These are phyloP conservation scores for Spatholobus suberectus DNA, from an alignment of 306 rosid species.

Conservation along the genomic window DNA sequence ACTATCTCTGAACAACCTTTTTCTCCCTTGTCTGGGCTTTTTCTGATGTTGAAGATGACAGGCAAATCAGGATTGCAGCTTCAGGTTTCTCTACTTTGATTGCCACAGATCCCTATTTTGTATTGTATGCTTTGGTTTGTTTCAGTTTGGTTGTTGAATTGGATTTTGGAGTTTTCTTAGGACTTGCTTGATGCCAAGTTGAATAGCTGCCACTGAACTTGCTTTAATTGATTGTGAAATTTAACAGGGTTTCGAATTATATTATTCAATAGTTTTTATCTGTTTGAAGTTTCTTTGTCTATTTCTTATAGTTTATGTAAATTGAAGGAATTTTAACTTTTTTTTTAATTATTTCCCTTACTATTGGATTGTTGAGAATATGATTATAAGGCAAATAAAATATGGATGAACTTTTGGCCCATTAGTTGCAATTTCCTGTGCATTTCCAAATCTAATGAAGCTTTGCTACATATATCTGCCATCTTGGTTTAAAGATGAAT, in stretches of 20 bases:
- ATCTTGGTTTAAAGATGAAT: not conserved
- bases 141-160: not conserved
- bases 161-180: conserved; percentile 4
- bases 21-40: conserved; percentile 77
- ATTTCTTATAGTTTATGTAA: not conserved
- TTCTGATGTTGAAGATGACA: conserved; percentile 54
- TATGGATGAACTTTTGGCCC: conserved; percentile 13
- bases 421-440: conserved; percentile 1
- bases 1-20: conserved; percentile 58
- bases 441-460: conserved; percentile 19
- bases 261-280: not conserved
- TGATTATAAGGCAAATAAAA: conserved; percentile 23
- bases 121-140: conserved; percentile 44
- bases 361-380: not conserved
- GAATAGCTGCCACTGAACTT: conserved; percentile 13
- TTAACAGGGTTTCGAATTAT: not conserved
- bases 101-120: conserved; percentile 21
- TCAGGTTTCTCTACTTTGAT: conserved; percentile 47
- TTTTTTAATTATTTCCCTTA: not conserved
- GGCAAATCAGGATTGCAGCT: conserved; percentile 28
- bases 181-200: not conserved
- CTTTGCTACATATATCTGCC: conserved; percentile 18
- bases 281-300: conserved; percentile 21
- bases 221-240: conserved; percentile 32
- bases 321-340: not conserved